Evolutionary conservation across 257 asterid species (phyloP).

Genomic region (Przewalskia tangutica): DNA sequence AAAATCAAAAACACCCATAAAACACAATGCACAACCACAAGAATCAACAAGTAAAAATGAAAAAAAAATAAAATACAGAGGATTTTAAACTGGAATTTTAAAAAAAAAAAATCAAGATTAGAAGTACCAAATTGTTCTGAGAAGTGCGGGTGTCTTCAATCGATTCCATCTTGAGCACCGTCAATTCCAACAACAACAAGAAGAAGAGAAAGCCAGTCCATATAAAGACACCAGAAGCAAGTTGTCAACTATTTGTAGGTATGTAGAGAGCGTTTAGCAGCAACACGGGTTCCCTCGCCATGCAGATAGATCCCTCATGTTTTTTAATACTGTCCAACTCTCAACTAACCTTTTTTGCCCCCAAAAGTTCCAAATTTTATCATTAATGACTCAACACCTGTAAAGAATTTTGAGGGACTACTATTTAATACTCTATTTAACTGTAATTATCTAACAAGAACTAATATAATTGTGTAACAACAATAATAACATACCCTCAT

Average conservation of each 20-base stretch:
- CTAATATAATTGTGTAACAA: too few relatives aligned
- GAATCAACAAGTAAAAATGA: neutral
- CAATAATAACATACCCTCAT: too few relatives aligned
- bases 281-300: neutral
- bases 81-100: neutral
- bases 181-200: neutral
- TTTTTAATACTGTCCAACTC: neutral
- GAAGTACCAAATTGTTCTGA: neutral
- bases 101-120: neutral
- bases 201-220: neutral
- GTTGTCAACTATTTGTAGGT: neutral
- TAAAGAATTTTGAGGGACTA: too few relatives aligned
- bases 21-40: neutral
- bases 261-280: neutral
- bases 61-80: too few relatives aligned
- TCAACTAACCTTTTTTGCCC: neutral
- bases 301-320: neutral
- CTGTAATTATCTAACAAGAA: too few relatives aligned
- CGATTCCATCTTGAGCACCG: neutral
- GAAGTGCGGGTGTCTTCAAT: neutral
- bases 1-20: neutral
- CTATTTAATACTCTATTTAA: too few relatives aligned
- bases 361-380: neutral
- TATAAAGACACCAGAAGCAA: neutral
- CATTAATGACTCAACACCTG: neutral